A percentile compares a stretch with the other conserved stretches of the same genome.
Conservation (phyloP, 176 grass and related monocot genomes). For the maize (Zea mays) region Zm-B73-REFERENCE-NAM-5.0 NC_050096.1:34317001-34317500, state of each 20-base stretch:
- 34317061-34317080: background rate
- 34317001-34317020: background rate
- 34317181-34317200: conserved; percentile 80
- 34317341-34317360: conserved; percentile 62
- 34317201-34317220: conserved; percentile 80
- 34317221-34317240: conserved; percentile 51
- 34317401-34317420: conserved; percentile 51
- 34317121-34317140: conserved; percentile 59
- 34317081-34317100: background rate
- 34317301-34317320: conserved; percentile 44
- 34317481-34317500: conserved; percentile 52
- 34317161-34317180: conserved; percentile 65
- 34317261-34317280: conserved; percentile 53
- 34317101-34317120: background rate
- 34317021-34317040: background rate
- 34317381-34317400: conserved; percentile 70
- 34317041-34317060: background rate
- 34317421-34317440: conserved; percentile 45
- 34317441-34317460: conserved; percentile 13
- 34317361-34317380: conserved; percentile 77
- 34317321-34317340: conserved; percentile 57
- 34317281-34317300: conserved; percentile 47
- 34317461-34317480: conserved; percentile 54
- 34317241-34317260: conserved; percentile 55
- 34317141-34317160: conserved; percentile 77